Evolutionary conservation across 768 basidiomycete species (phyloP).

Genomic region (Boletus reticuloceps): DNA sequence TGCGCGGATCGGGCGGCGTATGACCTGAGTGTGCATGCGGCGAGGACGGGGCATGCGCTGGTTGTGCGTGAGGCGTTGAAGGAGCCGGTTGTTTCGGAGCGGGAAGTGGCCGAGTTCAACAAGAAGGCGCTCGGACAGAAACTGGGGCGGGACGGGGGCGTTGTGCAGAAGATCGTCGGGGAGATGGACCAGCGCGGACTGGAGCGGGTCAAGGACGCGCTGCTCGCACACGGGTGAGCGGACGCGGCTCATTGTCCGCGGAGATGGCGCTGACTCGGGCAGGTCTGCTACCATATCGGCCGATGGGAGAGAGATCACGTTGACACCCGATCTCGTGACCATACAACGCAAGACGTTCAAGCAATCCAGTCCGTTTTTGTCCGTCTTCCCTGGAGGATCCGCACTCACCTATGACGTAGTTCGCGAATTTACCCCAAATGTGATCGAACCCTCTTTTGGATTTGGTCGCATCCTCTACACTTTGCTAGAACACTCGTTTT

Average conservation of each 20-base stretch:
- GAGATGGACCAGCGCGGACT: slow-evolving; percentile 67
- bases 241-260: neutral
- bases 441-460: slow-evolving; percentile 98
- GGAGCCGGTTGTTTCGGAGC: slow-evolving; percentile 81
- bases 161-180: slow-evolving; percentile 61
- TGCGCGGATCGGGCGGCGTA: slow-evolving; percentile 98
- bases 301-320: slow-evolving; percentile 64
- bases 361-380: slow-evolving; percentile 62
- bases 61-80: slow-evolving; percentile 85
- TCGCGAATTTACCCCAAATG: slow-evolving; percentile 94
- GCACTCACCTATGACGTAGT: slow-evolving; percentile 47
- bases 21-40: slow-evolving; percentile 87
- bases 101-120: slow-evolving; percentile 75
- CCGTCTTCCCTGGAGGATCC: slow-evolving; percentile 6
- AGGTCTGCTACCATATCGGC: slow-evolving; percentile 57
- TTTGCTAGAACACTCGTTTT: slow-evolving; percentile 93
- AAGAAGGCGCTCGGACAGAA: slow-evolving; percentile 88
- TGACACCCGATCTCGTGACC: slow-evolving; percentile 72
- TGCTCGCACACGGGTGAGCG: slow-evolving; percentile 64
- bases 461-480: slow-evolving; percentile 94
- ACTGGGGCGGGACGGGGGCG: slow-evolving; percentile 79
- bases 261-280: slow-evolving; percentile 4
- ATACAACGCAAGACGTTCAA: slow-evolving; percentile 86
- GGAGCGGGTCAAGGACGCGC: slow-evolving; percentile 61
- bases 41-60: slow-evolving; percentile 79